A percentile compares a stretch with the other conserved stretches of the same genome.
Evolutionary conservation across 306 rosid species (phyloP).

Genomic region (Ochetophila trinervis): DNA sequence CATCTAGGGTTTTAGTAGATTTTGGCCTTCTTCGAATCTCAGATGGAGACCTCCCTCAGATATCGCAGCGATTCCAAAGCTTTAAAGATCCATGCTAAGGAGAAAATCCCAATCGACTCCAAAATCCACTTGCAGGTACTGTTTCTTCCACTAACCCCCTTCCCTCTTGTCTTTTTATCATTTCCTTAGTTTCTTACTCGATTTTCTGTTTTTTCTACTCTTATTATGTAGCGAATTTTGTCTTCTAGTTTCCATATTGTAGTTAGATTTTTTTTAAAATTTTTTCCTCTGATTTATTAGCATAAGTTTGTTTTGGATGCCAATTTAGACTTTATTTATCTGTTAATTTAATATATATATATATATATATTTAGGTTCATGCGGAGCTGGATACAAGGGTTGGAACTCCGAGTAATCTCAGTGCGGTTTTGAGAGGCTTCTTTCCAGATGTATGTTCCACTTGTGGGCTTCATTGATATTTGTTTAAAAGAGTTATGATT

Average conservation of each 20-base stretch:
- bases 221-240: no score
- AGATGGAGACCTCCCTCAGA: slow-evolving; percentile 88
- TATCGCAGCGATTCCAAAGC: slow-evolving; percentile 63
- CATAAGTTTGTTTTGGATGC: no score
- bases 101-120: slow-evolving; percentile 60
- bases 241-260: no score
- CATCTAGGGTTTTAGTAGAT: slow-evolving; percentile 8
- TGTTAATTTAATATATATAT: background rate
- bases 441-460: slow-evolving; percentile 57
- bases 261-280: background rate
- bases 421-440: slow-evolving; percentile 56
- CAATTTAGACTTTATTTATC: background rate
- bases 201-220: no score
- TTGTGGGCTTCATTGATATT: background rate
- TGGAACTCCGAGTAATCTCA: slow-evolving; percentile 50
- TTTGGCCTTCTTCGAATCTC: background rate
- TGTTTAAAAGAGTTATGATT: background rate
- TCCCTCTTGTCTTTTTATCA: background rate
- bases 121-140: slow-evolving; percentile 65
- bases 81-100: slow-evolving; percentile 68
- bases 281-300: no score
- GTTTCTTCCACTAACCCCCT: background rate
- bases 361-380: slow-evolving; percentile 60
- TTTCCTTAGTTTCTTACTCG: no score
- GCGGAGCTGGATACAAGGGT: slow-evolving; percentile 76